Conservation (phyloP, 2,329 filamentous ascomycete species). For the Leptographium lundbergii region DNA sequence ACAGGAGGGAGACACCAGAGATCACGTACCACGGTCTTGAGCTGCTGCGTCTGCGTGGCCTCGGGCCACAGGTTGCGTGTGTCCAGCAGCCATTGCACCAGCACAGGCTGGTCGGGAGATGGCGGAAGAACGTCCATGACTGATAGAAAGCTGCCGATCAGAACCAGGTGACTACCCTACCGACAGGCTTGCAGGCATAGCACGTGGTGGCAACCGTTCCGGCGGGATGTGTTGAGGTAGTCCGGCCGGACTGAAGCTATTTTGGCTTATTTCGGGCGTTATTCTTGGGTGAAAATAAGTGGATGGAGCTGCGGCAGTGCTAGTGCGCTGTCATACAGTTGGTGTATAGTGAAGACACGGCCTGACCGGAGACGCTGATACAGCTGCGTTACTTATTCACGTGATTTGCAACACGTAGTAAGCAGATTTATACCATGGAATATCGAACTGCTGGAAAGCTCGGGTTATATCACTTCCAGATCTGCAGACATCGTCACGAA, state of each 20-base stretch:
- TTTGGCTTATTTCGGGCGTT: background rate
- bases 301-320: background rate
- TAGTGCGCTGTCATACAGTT: too few species aligned
- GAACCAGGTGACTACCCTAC: too few species aligned
- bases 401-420: too few species aligned
- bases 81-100: conserved; percentile 51
- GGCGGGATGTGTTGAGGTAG: too few species aligned
- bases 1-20: background rate
- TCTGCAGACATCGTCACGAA: background rate
- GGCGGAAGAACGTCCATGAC: conserved; percentile 4
- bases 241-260: background rate
- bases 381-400: too few species aligned
- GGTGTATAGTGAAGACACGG: too few species aligned
- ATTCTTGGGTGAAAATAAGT: background rate
- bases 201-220: too few species aligned
- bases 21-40: conserved; percentile 30
- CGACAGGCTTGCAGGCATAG: too few species aligned
- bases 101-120: conserved; percentile 15
- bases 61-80: conserved; percentile 45
- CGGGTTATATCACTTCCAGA: background rate
- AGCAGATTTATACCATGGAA: too few species aligned
- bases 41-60: conserved; percentile 33
- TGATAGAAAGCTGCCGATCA: too few species aligned
- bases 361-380: too few species aligned
- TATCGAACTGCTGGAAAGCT: background rate